Conservation (phyloP, 345 rosid species). For the Isatis tinctoria region DNA sequence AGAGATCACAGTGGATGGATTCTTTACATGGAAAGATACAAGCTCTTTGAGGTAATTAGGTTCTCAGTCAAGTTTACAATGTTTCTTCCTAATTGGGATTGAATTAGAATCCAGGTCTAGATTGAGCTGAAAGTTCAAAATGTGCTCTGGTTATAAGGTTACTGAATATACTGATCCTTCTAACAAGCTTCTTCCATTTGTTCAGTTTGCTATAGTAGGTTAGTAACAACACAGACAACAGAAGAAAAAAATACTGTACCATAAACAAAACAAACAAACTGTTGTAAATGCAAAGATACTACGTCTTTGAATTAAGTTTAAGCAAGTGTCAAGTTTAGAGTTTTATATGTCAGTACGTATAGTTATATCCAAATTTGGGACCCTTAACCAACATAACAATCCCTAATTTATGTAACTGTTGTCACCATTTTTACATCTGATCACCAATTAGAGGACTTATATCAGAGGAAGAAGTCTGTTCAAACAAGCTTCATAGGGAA, state of each 20-base stretch:
- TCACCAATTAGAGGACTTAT: too few species aligned
- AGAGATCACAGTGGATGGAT: not conserved
- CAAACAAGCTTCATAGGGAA: too few species aligned
- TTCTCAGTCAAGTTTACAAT: too few species aligned
- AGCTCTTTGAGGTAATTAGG: not conserved
- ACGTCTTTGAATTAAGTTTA: not conserved
- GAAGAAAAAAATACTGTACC: too few species aligned
- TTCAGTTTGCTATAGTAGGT: too few species aligned
- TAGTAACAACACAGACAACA: too few species aligned
- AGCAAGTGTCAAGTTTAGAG: not conserved
- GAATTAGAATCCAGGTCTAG: not conserved
- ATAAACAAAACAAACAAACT: not conserved
- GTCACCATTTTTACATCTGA: not conserved
- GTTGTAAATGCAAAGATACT: not conserved
- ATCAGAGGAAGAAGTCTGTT: too few species aligned
- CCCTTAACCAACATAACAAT: not conserved
- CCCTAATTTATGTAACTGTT: not conserved
- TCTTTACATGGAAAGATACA: slow-evolving; percentile 1
- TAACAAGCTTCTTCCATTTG: not conserved
- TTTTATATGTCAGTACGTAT: not conserved
- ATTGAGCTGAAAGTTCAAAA: not conserved
- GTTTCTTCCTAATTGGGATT: not conserved
- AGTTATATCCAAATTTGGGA: not conserved
- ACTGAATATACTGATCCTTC: not conserved
- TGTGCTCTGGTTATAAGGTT: too few species aligned